Percentiles rank a stretch among this genome's conserved stretches.
Conservation (phyloP, 1,284 basidiomycete genomes). For the Apiotrichum porosum region DNA sequence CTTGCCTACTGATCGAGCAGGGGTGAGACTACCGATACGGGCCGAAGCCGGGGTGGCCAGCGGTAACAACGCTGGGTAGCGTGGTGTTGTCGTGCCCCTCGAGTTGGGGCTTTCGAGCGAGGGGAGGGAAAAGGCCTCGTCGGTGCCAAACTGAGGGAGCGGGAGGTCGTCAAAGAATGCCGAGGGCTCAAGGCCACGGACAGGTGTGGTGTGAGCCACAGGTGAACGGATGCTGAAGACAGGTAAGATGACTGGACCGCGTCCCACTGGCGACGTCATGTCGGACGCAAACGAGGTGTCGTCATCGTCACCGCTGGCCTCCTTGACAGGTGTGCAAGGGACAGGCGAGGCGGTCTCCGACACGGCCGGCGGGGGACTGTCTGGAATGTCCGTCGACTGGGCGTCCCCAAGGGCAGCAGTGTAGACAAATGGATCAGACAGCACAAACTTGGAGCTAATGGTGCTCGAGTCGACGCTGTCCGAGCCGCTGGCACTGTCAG, state of each 20-base stretch:
- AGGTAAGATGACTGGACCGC: constrained; percentile 38
- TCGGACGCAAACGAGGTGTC: constrained; percentile 13
- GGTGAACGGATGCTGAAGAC: constrained; percentile 8
- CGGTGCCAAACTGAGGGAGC: neutral
- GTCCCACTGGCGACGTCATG: constrained; percentile 29
- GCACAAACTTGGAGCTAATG: too few species aligned
- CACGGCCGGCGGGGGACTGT: too few species aligned
- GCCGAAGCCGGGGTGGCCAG: too few species aligned
- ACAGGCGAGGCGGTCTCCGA: too few species aligned
- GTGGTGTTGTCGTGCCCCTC: too few species aligned
- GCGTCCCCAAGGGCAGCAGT: too few species aligned
- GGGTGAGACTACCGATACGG: too few species aligned
- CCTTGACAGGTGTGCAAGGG: too few species aligned
- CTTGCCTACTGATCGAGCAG: too few species aligned
- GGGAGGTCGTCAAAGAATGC: neutral
- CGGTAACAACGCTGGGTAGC: too few species aligned
- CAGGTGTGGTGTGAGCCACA: neutral
- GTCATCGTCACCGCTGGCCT: neutral
- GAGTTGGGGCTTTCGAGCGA: constrained; percentile 3
- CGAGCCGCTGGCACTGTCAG: neutral
- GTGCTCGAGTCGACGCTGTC: too few species aligned
- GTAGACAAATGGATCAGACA: neutral
- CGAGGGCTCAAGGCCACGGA: constrained; percentile 2
- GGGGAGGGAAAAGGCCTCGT: constrained; percentile 1
- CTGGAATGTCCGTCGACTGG: too few species aligned